phyloP scores from a whole-genome alignment of 352 stramenopile species.

The Phytophthora citricola region DNA sequence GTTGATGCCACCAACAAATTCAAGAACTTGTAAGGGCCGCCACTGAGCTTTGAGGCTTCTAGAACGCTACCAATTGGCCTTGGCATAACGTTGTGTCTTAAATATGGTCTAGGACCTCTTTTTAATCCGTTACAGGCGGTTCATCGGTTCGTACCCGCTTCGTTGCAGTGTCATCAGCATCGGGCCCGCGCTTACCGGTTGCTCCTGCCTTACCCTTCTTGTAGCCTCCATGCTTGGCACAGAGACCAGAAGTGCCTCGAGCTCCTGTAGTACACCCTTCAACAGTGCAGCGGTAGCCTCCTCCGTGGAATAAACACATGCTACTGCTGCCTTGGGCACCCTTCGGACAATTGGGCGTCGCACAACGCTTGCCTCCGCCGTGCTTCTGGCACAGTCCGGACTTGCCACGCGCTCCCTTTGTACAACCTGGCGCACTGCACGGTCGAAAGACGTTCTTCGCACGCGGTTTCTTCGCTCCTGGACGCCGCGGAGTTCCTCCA shows the following conservation, averaged over 20 bases:
- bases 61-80: too few relatives aligned
- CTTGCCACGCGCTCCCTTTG: slow-evolving; percentile 81
- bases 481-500: slow-evolving; percentile 25
- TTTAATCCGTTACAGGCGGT: slow-evolving; percentile 25
- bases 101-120: slow-evolving; percentile 40
- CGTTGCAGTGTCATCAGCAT: slow-evolving; percentile 5
- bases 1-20: slow-evolving; percentile 80
- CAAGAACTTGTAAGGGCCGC: slow-evolving; percentile 44
- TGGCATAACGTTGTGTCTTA: slow-evolving; percentile 10
- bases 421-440: slow-evolving; percentile 67
- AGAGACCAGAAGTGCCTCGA: slow-evolving; percentile 75
- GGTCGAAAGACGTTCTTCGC: slow-evolving; percentile 79
- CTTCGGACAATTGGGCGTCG: slow-evolving; percentile 67
- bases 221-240: slow-evolving; percentile 84
- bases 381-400: slow-evolving; percentile 88
- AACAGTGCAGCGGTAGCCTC: slow-evolving; percentile 83
- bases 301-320: slow-evolving; percentile 85
- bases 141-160: slow-evolving; percentile 32
- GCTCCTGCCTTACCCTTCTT: slow-evolving; percentile 51
- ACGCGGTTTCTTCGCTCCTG: slow-evolving; percentile 64
- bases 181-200: slow-evolving; percentile 24
- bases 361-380: slow-evolving; percentile 84
- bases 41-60: background rate
- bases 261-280: slow-evolving; percentile 77
- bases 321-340: slow-evolving; percentile 82